Percentiles rank a stretch among this genome's conserved stretches.
phyloP scores from a whole-genome alignment of 805 yeast species.

The Candida chauliodis region DNA sequence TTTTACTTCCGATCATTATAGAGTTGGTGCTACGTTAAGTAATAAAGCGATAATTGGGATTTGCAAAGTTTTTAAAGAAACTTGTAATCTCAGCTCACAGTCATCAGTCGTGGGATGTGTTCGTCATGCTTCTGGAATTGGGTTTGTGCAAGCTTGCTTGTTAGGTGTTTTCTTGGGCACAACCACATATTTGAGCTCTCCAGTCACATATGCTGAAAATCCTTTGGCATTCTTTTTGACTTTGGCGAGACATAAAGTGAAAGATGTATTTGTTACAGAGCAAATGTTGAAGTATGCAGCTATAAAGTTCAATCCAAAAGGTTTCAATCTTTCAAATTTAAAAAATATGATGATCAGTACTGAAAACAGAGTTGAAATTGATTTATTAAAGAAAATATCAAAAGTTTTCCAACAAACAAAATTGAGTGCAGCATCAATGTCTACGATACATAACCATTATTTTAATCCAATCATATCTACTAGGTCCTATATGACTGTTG shows the following conservation, averaged over 20 bases:
- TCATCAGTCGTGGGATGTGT: constrained; percentile 83
- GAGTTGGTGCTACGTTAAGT: constrained; percentile 54
- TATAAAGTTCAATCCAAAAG: constrained; percentile 54
- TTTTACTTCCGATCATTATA: constrained; percentile 68
- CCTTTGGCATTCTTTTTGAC: constrained; percentile 71
- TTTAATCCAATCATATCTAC: constrained; percentile 82
- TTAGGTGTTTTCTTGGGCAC: constrained; percentile 86
- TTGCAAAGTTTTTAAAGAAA: constrained; percentile 88
- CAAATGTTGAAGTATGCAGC: constrained; percentile 80
- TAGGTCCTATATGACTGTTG: constrained; percentile 82
- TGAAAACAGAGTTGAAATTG: constrained; percentile 68
- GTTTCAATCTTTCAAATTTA: constrained; percentile 57
- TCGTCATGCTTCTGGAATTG: constrained; percentile 78
- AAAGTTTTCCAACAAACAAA: constrained; percentile 61
- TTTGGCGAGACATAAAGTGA: constrained; percentile 71
- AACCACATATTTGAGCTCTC: constrained; percentile 75
- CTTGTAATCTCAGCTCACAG: constrained; percentile 74
- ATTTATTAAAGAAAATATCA: constrained; percentile 54
- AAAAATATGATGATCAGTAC: constrained; percentile 83
- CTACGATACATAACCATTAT: constrained; percentile 71
- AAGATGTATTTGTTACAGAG: constrained; percentile 79
- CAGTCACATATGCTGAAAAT: constrained; percentile 69
- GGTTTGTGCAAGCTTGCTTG: constrained; percentile 80
- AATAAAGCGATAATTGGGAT: constrained; percentile 67
- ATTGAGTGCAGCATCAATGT: constrained; percentile 65